Evolutionary conservation across 1,284 basidiomycete species (phyloP), one percentile per base, ranked within the genome.

Genomic region (Apiotrichum laibachii): DNA sequence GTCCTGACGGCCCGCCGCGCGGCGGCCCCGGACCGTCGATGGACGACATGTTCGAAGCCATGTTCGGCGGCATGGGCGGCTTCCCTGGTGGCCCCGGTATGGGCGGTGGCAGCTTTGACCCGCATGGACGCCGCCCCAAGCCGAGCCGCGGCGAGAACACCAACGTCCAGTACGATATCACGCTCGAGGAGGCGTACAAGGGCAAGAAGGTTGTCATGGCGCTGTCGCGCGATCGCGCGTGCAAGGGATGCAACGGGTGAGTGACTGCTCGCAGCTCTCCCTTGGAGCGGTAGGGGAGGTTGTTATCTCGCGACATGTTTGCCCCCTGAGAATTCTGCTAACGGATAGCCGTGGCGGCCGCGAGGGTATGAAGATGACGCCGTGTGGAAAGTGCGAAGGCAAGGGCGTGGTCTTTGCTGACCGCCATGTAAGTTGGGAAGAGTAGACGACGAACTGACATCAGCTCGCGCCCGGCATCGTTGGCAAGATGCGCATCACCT

Each of bases 111-210:
- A 81, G 82, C 45, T 62, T 63, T 22, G 52, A 63, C 64, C 54
- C 53, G 50, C 51, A 61, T 0, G 52, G 76, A 67, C 59, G 77
- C 70, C 54, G 80, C 71, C 65, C 77, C 72, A 70, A 72, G 75
- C 71, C 78, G 66, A 39, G 77, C 80, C 61, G 79, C 80, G 75
- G 82, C 77, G 50, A 86, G 64, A 87, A 92, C 75, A 86, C 88
- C 9, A 81, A 87, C 39, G 86, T 96, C 63, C 84, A 86, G 3
- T 90, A 95, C 72, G 83, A 89, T 19, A 90, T 97, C 58, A 88
- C 89, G 5, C 82, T 99, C 39, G 92, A 96, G 75, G 94, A 98
- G 73, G 81, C 95, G 33, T 98, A 92, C 79, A 89, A 88, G 61
- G 95, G 95, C 37, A 94, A 93, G 77, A 85, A 84, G 16, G 88